Percentiles rank a stretch among this genome's conserved stretches.
phyloP scores from a whole-genome alignment of 202 grass and related monocot genomes.

The Schoenoplectus triqueter region DNA sequence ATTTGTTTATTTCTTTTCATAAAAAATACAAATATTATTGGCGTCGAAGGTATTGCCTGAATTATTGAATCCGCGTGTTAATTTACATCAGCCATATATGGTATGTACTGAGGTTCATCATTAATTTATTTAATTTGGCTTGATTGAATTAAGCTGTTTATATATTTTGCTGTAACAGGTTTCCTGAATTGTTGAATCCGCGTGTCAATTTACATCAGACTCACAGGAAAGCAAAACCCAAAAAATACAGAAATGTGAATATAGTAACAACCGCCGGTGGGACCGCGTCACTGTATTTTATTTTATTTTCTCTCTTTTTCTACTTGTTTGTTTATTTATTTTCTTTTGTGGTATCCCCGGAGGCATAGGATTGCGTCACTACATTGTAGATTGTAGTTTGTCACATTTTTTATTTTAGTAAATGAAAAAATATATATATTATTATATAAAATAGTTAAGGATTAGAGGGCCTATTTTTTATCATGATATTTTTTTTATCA shows the following conservation, averaged over 20 bases:
- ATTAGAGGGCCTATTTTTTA: too few species aligned
- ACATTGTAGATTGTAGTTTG: too few species aligned
- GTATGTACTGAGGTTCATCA: neutral
- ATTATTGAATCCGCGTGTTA: constrained; percentile 21
- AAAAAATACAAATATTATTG: too few species aligned
- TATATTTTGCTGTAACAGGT: neutral
- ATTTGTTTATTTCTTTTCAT: too few species aligned
- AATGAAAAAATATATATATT: too few species aligned
- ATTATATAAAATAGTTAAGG: too few species aligned
- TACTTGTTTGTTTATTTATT: neutral
- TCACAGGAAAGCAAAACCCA: neutral
- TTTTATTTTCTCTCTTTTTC: neutral
- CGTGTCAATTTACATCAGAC: neutral
- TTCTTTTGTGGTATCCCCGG: too few species aligned
- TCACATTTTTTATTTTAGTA: too few species aligned
- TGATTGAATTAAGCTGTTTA: neutral
- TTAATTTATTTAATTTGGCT: neutral
- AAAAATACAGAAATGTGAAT: neutral
- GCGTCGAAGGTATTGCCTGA: neutral
- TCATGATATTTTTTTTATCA: too few species aligned
- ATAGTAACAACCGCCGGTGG: neutral
- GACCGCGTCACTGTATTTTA: neutral
- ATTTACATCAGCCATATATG: neutral
- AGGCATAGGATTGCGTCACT: too few species aligned
- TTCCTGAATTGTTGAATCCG: neutral